Evolutionary conservation across 352 stramenopile genomes (phyloP).

Genomic region (Pythium coloratum): DNA sequence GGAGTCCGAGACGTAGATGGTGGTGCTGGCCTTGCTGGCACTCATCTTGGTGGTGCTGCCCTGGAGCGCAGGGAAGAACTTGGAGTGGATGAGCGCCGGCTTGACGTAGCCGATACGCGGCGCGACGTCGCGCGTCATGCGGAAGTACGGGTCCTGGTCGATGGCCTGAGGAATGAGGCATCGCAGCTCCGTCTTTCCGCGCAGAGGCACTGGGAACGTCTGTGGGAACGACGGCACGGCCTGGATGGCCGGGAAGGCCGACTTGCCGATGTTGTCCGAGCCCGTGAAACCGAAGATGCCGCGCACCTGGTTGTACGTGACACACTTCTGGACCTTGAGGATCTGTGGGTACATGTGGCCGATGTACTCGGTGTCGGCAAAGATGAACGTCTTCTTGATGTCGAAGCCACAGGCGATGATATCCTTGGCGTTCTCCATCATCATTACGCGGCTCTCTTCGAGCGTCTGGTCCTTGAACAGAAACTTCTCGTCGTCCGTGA

Average conservation of each 20-base stretch:
- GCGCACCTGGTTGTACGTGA: conserved; percentile 97
- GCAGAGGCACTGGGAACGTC: conserved; percentile 94
- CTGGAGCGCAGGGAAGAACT: conserved; percentile 99
- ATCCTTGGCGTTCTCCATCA: conserved; percentile 99
- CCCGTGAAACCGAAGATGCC: conserved; percentile 99
- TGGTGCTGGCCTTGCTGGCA: conserved; percentile 93
- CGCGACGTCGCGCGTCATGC: conserved; percentile 98
- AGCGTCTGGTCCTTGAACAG: conserved; percentile 98
- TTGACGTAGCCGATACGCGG: conserved; percentile 96
- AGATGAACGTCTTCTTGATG: conserved; percentile 99
- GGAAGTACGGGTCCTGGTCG: conserved; percentile 99
- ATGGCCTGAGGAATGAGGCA: conserved; percentile 99
- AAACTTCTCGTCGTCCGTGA: conserved; percentile 99
- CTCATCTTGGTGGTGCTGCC: conserved; percentile 99
- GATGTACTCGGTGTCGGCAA: conserved; percentile 99
- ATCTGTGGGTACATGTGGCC: conserved; percentile 99
- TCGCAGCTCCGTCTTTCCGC: conserved; percentile 85
- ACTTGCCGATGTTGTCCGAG: conserved; percentile 98
- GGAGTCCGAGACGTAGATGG: conserved; percentile 99
- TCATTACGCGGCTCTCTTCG: conserved; percentile 90
- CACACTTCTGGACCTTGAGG: conserved; percentile 98
- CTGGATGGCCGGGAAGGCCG: conserved; percentile 98
- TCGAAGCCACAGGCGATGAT: conserved; percentile 99
- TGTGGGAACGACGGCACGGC: conserved; percentile 97
- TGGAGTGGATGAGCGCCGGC: conserved; percentile 98